Conservation (phyloP, 805 yeast genomes). For the Ogataea trehalophila region DNA sequence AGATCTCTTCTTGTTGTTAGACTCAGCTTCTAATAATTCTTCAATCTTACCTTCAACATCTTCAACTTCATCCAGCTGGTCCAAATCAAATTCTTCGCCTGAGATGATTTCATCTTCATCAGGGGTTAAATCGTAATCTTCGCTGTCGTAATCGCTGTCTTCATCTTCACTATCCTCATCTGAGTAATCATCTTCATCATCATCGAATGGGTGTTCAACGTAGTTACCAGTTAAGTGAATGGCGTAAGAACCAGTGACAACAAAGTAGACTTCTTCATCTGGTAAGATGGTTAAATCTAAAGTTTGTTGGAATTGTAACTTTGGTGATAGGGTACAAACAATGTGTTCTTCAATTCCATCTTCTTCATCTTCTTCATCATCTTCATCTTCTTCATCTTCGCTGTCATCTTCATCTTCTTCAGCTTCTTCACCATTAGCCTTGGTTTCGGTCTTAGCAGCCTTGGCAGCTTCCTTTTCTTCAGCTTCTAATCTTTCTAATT, state of each 20-base stretch:
- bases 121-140: conserved; percentile 65
- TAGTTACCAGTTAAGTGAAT: conserved; percentile 92
- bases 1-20: conserved; percentile 34
- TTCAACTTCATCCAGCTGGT: conserved; percentile 61
- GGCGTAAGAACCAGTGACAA: conserved; percentile 93
- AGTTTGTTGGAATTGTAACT: conserved; percentile 80
- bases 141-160: conserved; percentile 45
- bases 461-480: conserved; percentile 28
- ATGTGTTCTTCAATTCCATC: conserved; percentile 80
- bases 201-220: conserved; percentile 92
- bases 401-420: conserved; percentile 52
- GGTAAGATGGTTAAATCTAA: conserved; percentile 87
- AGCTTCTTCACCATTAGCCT: conserved; percentile 42
- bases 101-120: conserved; percentile 64
- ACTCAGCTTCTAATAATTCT: conserved; percentile 63
- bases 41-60: conserved; percentile 70
- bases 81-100: conserved; percentile 51
- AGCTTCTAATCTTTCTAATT: conserved; percentile 18
- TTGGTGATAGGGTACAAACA: conserved; percentile 87
- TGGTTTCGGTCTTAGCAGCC: conserved; percentile 28
- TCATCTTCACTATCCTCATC: conserved; percentile 44
- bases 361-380: conserved; percentile 31
- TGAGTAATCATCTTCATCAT: conserved; percentile 47
- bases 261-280: conserved; percentile 90
- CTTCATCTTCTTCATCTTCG: conserved; percentile 48